These are phyloP conservation scores for Candida namnaoensis DNA, from an alignment of 805 yeast species.

Conservation along the genomic window DNA sequence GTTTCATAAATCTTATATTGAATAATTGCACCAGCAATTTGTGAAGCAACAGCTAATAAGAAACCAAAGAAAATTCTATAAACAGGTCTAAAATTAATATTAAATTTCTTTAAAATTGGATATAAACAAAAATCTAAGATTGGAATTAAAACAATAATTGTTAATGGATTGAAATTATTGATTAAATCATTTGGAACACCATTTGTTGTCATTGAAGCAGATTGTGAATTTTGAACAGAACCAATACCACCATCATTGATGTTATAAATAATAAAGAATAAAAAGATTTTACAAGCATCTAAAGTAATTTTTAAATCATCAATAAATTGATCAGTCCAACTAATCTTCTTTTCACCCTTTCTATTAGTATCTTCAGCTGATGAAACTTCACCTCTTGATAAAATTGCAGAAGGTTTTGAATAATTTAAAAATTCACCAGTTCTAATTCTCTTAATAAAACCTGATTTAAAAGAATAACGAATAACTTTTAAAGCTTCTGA, in stretches of 20 bases:
- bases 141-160: slow-evolving; percentile 73
- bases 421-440: slow-evolving; percentile 37
- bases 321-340: slow-evolving; percentile 65
- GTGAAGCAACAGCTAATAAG: slow-evolving; percentile 41
- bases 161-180: slow-evolving; percentile 68
- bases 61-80: slow-evolving; percentile 68
- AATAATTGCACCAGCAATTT: slow-evolving; percentile 39
- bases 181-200: slow-evolving; percentile 77
- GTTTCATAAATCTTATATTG: slow-evolving; percentile 61
- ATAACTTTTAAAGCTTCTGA: slow-evolving; percentile 32
- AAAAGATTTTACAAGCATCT: slow-evolving; percentile 65
- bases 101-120: slow-evolving; percentile 38
- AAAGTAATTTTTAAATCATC: slow-evolving; percentile 63
- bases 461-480: slow-evolving; percentile 30
- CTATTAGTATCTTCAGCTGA: slow-evolving; percentile 7
- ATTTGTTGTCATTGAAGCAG: slow-evolving; percentile 65
- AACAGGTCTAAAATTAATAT: slow-evolving; percentile 56
- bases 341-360: slow-evolving; percentile 17
- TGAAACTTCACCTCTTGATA: slow-evolving; percentile 27
- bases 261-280: slow-evolving; percentile 65
- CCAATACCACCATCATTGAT: slow-evolving; percentile 67
- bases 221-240: slow-evolving; percentile 32
- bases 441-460: slow-evolving; percentile 32
- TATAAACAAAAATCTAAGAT: slow-evolving; percentile 52
- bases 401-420: slow-evolving; percentile 50